Percentiles rank a stretch among this genome's conserved stretches.
Evolutionary conservation across 441 rosid genomes (phyloP).

Genomic region (Manihot esculenta): DNA sequence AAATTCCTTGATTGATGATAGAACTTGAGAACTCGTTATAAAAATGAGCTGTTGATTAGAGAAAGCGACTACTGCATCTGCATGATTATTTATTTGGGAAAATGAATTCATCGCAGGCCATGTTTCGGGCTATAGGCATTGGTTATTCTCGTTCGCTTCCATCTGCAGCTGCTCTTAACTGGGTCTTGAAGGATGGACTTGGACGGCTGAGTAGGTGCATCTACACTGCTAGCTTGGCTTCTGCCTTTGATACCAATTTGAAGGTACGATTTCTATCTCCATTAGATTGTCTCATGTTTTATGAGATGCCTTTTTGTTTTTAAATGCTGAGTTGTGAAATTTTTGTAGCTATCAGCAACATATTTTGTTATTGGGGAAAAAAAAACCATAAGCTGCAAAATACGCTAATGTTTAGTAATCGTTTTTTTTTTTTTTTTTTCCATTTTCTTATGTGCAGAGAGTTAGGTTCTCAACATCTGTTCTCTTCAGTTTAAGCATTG

Average conservation of each 20-base stretch:
- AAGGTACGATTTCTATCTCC: conserved; percentile 46
- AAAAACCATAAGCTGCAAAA: neutral
- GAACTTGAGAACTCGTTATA: neutral
- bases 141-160: conserved; percentile 83
- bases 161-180: conserved; percentile 89
- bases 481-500: conserved; percentile 85
- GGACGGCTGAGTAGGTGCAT: conserved; percentile 88
- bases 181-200: conserved; percentile 93
- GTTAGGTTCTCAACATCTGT: conserved; percentile 87
- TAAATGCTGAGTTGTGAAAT: neutral
- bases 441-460: conserved; percentile 49
- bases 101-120: conserved; percentile 49
- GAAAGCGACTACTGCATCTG: conserved; percentile 12
- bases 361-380: conserved; percentile 8
- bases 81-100: conserved; percentile 20
- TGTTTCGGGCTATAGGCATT: conserved; percentile 92
- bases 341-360: conserved; percentile 4
- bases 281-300: neutral
- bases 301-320: conserved; percentile 7
- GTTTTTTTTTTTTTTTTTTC: conserved; percentile 11
- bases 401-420: neutral
- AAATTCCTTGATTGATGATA: neutral
- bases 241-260: conserved; percentile 89
- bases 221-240: conserved; percentile 86
- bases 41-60: neutral